Conservation (phyloP, 306 rosid species). For the Herpetospermum pedunculosum region DNA sequence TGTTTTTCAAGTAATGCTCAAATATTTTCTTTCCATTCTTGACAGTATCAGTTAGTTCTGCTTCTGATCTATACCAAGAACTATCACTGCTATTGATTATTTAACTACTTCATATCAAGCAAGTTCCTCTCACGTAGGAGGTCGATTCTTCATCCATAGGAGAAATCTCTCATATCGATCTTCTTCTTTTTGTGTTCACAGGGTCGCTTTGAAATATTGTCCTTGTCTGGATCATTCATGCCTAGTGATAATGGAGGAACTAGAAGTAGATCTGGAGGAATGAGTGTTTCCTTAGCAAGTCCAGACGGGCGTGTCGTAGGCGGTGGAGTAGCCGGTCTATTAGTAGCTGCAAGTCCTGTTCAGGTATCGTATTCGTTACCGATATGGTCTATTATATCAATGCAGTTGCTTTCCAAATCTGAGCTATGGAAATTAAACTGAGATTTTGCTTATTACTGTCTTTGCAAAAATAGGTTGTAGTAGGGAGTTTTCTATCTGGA, state of each 20-base stretch:
- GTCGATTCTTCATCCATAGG: neutral
- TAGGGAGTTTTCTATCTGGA: slow-evolving; percentile 92
- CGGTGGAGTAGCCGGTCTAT: slow-evolving; percentile 86
- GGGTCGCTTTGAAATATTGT: slow-evolving; percentile 91
- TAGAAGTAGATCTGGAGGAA: slow-evolving; percentile 90
- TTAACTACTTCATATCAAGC: neutral
- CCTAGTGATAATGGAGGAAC: slow-evolving; percentile 80
- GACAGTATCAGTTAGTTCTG: neutral
- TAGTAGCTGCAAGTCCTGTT: slow-evolving; percentile 91
- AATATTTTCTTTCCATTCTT: neutral
- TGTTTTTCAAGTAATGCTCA: neutral
- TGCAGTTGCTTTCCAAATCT: neutral
- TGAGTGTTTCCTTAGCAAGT: slow-evolving; percentile 88
- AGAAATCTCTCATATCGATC: neutral
- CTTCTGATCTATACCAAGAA: neutral
- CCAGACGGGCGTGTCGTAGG: slow-evolving; percentile 96
- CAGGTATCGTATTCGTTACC: slow-evolving; percentile 31
- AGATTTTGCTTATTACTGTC: neutral
- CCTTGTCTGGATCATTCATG: slow-evolving; percentile 86
- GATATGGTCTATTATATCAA: neutral
- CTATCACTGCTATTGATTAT: neutral
- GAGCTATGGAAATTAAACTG: neutral
- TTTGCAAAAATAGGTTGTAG: slow-evolving; percentile 49
- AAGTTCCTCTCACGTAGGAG: neutral
- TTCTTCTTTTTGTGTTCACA: slow-evolving; percentile 17